Percentiles rank a stretch among this genome's conserved stretches.
These are phyloP conservation scores for Lodderomyces metapsilosis DNA, from an alignment of 1,139 yeast genomes.

Conservation along the genomic window DNA sequence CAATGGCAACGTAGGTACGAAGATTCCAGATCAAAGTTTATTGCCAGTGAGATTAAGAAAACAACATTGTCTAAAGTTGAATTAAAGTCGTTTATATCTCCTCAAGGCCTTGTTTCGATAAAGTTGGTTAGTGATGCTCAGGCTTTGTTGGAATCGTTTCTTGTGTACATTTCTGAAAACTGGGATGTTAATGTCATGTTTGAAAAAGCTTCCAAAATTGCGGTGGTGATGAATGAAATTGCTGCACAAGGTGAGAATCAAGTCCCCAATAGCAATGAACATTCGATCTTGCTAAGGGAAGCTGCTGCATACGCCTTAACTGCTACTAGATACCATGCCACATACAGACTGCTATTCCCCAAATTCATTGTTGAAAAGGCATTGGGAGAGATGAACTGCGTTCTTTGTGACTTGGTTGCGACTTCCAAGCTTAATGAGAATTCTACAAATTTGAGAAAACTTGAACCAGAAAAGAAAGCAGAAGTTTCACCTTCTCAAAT, in stretches of 20 bases:
- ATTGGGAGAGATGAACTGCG: slow-evolving; percentile 68
- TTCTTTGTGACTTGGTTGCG: slow-evolving; percentile 68
- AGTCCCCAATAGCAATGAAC: slow-evolving; percentile 34
- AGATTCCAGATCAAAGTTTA: slow-evolving; percentile 33
- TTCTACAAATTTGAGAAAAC: slow-evolving; percentile 16
- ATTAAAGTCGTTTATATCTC: slow-evolving; percentile 31
- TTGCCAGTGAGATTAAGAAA: slow-evolving; percentile 21
- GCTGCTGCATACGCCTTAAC: slow-evolving; percentile 77
- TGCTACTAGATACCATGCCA: slow-evolving; percentile 72
- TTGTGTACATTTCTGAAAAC: slow-evolving; percentile 32
- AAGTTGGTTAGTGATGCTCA: slow-evolving; percentile 45
- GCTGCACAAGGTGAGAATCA: slow-evolving; percentile 42
- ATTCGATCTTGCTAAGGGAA: slow-evolving; percentile 52
- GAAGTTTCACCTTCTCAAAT: slow-evolving; percentile 58
- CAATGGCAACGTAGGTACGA: slow-evolving; percentile 52
- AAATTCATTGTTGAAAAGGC: slow-evolving; percentile 74
- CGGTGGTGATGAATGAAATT: slow-evolving; percentile 49
- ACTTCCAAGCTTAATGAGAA: slow-evolving; percentile 47
- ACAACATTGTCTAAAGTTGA: slow-evolving; percentile 24
- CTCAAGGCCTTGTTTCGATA: slow-evolving; percentile 46
- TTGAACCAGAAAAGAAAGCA: slow-evolving; percentile 32
- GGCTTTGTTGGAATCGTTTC: slow-evolving; percentile 46
- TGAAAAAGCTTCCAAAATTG: slow-evolving; percentile 52
- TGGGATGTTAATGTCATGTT: slow-evolving; percentile 46
- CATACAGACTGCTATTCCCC: slow-evolving; percentile 66